Evolutionary conservation across 495 filamentous ascomycete genomes (phyloP).

Genomic region (Alectoria sarmentosa): DNA sequence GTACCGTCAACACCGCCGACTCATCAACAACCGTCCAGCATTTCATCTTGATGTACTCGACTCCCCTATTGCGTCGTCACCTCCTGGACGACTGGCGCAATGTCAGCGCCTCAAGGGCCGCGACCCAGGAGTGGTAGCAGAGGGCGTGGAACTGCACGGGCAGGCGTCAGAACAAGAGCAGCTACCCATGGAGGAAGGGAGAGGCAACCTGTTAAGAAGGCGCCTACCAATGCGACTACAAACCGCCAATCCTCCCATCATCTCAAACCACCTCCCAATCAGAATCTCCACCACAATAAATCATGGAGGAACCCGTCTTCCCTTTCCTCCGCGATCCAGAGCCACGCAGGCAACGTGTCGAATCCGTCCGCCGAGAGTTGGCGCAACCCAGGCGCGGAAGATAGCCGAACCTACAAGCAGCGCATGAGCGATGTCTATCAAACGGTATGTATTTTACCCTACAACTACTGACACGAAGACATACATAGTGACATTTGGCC

Average conservation of each 20-base stretch:
- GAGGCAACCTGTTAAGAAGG: slow-evolving; percentile 1
- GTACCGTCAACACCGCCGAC: not conserved
- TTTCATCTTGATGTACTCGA: slow-evolving; percentile 21
- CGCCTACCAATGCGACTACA: slow-evolving; percentile 2
- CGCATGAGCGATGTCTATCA: slow-evolving; percentile 25
- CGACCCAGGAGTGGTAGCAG: slow-evolving; percentile 18
- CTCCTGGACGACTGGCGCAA: slow-evolving; percentile 22
- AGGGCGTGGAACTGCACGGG: slow-evolving; percentile 11
- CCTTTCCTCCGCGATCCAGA: slow-evolving; percentile 11
- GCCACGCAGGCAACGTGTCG: slow-evolving; percentile 12
- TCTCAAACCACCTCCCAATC: slow-evolving; percentile 11
- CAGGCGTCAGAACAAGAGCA: slow-evolving; percentile 17
- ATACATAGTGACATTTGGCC: slow-evolving; percentile 25
- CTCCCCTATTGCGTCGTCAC: not conserved
- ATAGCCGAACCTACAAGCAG: slow-evolving; percentile 20
- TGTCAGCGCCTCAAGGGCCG: slow-evolving; percentile 24
- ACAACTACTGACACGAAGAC: slow-evolving; percentile 20
- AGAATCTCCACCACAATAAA: slow-evolving; percentile 7
- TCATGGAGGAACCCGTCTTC: slow-evolving; percentile 9
- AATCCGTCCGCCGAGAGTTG: slow-evolving; percentile 13
- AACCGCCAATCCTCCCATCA: slow-evolving; percentile 7
- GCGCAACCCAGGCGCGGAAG: slow-evolving; percentile 19
- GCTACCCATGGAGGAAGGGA: slow-evolving; percentile 12
- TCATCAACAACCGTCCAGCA: not conserved
- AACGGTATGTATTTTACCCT: slow-evolving; percentile 23